Conservation (phyloP, 345 rosid genomes). For the Boechera stricta region DNA sequence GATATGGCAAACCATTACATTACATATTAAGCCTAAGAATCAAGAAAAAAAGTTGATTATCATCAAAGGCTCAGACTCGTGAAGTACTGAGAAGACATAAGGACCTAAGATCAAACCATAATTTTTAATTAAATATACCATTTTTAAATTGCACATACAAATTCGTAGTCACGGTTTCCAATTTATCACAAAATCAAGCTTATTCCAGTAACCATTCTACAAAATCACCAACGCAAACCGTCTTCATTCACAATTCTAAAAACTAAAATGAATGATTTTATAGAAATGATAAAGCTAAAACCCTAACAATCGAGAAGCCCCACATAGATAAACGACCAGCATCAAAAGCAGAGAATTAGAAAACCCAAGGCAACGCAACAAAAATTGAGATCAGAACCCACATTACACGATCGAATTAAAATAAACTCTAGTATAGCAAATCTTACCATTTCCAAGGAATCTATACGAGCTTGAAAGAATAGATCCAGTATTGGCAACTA, state of each 20-base stretch:
- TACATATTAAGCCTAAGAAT: background rate
- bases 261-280: background rate
- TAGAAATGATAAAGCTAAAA: background rate
- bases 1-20: background rate
- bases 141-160: background rate
- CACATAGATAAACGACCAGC: background rate
- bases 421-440: background rate
- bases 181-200: background rate
- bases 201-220: background rate
- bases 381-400: conserved; percentile 6
- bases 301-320: conserved; percentile 13
- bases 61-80: background rate
- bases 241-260: background rate
- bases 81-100: background rate
- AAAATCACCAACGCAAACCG: background rate
- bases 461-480: conserved; percentile 20
- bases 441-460: conserved; percentile 35
- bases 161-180: background rate
- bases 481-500: conserved; percentile 10
- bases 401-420: background rate
- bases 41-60: background rate
- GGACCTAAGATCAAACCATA: background rate
- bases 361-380: background rate
- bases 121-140: background rate
- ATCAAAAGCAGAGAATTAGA: background rate